Conservation (phyloP, 1,139 yeast species). For the Arxiozyma bovina region DNA sequence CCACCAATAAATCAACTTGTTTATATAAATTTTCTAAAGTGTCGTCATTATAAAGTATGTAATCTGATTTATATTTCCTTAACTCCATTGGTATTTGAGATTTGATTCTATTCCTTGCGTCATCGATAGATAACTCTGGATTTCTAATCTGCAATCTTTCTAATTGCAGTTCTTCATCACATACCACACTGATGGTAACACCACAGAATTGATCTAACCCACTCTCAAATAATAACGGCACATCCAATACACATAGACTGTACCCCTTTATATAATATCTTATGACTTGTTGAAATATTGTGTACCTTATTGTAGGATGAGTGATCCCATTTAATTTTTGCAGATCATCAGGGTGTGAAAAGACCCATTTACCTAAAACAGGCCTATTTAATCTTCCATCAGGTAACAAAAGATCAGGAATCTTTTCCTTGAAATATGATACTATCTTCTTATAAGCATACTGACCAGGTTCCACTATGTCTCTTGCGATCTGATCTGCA, state of each 20-base stretch:
- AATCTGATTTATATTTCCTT: slow-evolving; percentile 54
- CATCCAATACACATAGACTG: slow-evolving; percentile 66
- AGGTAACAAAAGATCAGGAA: slow-evolving; percentile 47
- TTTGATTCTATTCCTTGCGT: slow-evolving; percentile 61
- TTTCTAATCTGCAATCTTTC: slow-evolving; percentile 59
- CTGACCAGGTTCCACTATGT: slow-evolving; percentile 75
- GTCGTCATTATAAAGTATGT: slow-evolving; percentile 57
- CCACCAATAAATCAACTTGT: slow-evolving; percentile 41
- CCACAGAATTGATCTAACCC: slow-evolving; percentile 68
- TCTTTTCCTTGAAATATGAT: slow-evolving; percentile 44
- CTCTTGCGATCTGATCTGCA: slow-evolving; percentile 82
- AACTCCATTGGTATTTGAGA: slow-evolving; percentile 66
- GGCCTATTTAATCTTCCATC: slow-evolving; percentile 56
- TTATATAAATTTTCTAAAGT: slow-evolving; percentile 41
- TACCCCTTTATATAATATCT: slow-evolving; percentile 46
- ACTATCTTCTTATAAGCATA: slow-evolving; percentile 62
- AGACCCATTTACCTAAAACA: slow-evolving; percentile 70
- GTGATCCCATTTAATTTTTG: slow-evolving; percentile 60
- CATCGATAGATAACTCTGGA: slow-evolving; percentile 53
- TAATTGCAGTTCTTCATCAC: slow-evolving; percentile 50
- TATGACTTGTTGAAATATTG: slow-evolving; percentile 52
- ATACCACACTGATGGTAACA: slow-evolving; percentile 52
- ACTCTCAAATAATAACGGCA: slow-evolving; percentile 82
- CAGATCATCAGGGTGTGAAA: slow-evolving; percentile 52
- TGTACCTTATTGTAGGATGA: slow-evolving; percentile 80